These are phyloP conservation scores for Candida gorgasii DNA, from an alignment of 805 yeast genomes.

Conservation along the genomic window DNA sequence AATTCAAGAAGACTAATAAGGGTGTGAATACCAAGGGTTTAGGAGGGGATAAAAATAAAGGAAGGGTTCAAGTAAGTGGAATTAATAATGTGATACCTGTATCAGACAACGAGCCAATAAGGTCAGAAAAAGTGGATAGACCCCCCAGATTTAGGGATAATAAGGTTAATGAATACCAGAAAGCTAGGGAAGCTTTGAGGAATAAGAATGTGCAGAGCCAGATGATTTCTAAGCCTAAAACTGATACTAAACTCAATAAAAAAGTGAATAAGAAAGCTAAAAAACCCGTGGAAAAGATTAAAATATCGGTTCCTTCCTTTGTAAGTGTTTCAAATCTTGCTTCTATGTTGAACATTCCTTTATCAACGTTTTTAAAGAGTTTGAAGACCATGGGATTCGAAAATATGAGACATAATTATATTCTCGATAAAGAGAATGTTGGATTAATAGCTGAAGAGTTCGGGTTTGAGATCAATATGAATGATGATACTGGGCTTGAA, in stretches of 20 bases:
- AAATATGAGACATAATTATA: constrained; percentile 67
- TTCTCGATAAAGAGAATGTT: constrained; percentile 84
- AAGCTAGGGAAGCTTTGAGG: constrained; percentile 14
- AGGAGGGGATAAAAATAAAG: background rate
- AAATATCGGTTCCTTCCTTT: constrained; percentile 66
- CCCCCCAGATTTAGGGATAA: too few species aligned
- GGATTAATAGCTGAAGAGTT: constrained; percentile 85
- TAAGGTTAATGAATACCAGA: constrained; percentile 7
- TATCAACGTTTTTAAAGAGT: constrained; percentile 56
- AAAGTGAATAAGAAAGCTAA: background rate
- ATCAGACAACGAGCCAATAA: too few species aligned
- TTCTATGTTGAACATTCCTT: constrained; percentile 63
- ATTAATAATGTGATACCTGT: too few species aligned
- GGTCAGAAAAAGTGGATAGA: too few species aligned
- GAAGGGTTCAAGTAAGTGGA: too few species aligned
- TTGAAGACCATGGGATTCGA: constrained; percentile 74
- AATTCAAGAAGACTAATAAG: constrained; percentile 15
- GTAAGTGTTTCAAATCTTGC: constrained; percentile 80
- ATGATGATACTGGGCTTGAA: constrained; percentile 60
- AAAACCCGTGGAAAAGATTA: constrained; percentile 20
- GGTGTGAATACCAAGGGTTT: background rate
- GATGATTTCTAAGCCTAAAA: background rate
- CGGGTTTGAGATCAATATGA: constrained; percentile 62
- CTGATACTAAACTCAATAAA: background rate
- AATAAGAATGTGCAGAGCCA: constrained; percentile 1